Base-by-base conservation (phyloP, 2,329 filamentous ascomycete genomes). In the Colletotrichum kahawae region DNA sequence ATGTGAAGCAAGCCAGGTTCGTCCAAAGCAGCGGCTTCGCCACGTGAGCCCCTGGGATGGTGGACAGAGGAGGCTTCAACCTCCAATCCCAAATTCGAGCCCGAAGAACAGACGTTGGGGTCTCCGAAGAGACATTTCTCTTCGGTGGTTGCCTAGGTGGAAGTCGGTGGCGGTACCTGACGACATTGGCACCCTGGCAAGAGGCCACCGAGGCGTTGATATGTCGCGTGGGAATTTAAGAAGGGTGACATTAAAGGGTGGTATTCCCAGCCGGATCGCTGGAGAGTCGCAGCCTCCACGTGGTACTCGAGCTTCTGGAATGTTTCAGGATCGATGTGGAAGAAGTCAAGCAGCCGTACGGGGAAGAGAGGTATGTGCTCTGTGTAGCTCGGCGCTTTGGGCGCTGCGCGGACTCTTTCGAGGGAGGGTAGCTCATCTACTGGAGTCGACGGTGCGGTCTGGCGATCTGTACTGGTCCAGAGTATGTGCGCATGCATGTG, bases 231-330 rank as follows among this genome's bases (percentile, higher is more conserved):
- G 62, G 21, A 27, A 65, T 10, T 29, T 7, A 12, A 34, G 36
- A 51, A 51, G 43, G 43, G 48, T 31, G 36, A 63, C 31, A 64
- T 72, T 69, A 5, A 24, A 66, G 51, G 54, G 33, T 21, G 62
- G 60, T 5, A 43, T 43, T 29, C 62, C 51, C 29, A 16, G 21
- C 16, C 18, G 36, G 36, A 65, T 27, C 24, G 29, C 36, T 34
- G 6, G 10, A 33, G 27, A 14, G 31, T 51, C 21, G 36, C 33
- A 38, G 10, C 18, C 27, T 21, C 69, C 70, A 73, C 73, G 73
- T 73, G 73, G 69, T 64, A 29, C 33, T 24, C 18, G 57, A 59
- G 69, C 63, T 75, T 75, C 73, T 75, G 48, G 73, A 75, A 68
- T 57, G 69, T 73, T 73, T 75, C 57, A 60, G 73, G 16, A 51